A percentile compares a stretch with the other conserved stretches of the same genome.
Conservation (phyloP, 768 basidiomycete species). For the Calocybe cyanea region DNA sequence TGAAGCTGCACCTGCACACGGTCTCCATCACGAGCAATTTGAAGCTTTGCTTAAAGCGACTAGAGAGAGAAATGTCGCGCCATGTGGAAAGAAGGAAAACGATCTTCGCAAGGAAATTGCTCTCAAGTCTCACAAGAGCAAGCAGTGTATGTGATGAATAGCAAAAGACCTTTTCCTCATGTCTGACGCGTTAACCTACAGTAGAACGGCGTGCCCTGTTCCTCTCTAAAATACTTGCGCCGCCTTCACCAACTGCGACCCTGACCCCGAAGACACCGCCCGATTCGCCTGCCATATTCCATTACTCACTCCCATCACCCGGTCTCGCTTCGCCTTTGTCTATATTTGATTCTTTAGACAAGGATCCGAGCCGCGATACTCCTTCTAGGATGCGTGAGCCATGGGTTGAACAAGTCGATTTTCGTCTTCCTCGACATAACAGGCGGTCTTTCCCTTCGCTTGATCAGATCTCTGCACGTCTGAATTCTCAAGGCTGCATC, state of each 20-base stretch:
- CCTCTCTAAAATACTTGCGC: slow-evolving; percentile 68
- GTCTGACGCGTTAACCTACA: slow-evolving; percentile 24
- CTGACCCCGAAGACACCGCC: slow-evolving; percentile 60
- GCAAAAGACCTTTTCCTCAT: neutral
- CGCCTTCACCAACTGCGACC: slow-evolving; percentile 58
- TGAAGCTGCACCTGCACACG: slow-evolving; percentile 35
- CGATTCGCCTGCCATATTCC: slow-evolving; percentile 66
- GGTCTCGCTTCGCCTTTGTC: slow-evolving; percentile 61
- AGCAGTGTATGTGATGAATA: slow-evolving; percentile 53
- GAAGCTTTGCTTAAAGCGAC: slow-evolving; percentile 59
- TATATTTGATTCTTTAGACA: slow-evolving; percentile 48
- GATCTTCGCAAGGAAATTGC: slow-evolving; percentile 76
- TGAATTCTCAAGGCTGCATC: slow-evolving; percentile 38
- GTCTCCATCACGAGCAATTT: slow-evolving; percentile 62
- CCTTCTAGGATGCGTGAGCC: slow-evolving; percentile 29
- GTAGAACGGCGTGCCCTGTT: slow-evolving; percentile 74
- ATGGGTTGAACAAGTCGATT: slow-evolving; percentile 70
- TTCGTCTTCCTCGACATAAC: slow-evolving; percentile 33
- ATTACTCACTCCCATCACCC: slow-evolving; percentile 66
- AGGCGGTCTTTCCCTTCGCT: slow-evolving; percentile 52
- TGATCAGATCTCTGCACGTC: slow-evolving; percentile 69
- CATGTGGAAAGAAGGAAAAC: slow-evolving; percentile 42
- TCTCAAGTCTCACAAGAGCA: slow-evolving; percentile 65
- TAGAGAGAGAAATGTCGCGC: slow-evolving; percentile 47
- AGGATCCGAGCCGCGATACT: slow-evolving; percentile 25